Evolutionary conservation across 176 grass and related monocot genomes (phyloP).

Genomic region (Secale cereale): DNA sequence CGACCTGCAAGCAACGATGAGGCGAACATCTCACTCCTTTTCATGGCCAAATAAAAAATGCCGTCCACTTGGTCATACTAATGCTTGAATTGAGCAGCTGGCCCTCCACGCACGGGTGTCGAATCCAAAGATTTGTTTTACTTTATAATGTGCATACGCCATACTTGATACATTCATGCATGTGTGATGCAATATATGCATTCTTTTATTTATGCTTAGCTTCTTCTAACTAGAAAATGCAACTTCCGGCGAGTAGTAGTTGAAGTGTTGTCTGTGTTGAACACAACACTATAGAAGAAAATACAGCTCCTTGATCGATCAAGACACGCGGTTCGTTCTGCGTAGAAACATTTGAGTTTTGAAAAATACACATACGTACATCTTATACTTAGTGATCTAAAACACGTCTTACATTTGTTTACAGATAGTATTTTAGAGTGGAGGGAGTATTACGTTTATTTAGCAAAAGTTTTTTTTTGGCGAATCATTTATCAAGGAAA

Average conservation of each 20-base stretch:
- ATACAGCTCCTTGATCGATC: background rate
- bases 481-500: background rate
- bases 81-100: background rate
- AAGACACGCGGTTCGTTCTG: too few relatives aligned
- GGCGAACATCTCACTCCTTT: constrained; percentile 24
- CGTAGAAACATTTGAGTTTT: too few relatives aligned
- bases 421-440: too few relatives aligned
- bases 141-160: background rate
- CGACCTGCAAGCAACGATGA: constrained; percentile 42
- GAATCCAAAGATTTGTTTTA: background rate
- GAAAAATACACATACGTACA: too few relatives aligned
- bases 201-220: background rate
- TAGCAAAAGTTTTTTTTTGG: too few relatives aligned
- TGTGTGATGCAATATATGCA: background rate
- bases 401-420: too few relatives aligned
- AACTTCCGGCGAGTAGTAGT: background rate
- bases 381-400: too few relatives aligned
- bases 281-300: background rate
- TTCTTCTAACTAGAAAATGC: background rate
- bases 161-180: background rate
- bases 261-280: too few relatives aligned
- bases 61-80: constrained; percentile 4
- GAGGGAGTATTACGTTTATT: too few relatives aligned
- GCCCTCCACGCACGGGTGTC: constrained; percentile 15
- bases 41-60: background rate